A percentile compares a stretch with the other conserved stretches of the same genome.
Evolutionary conservation across 495 filamentous ascomycete genomes (phyloP).

Genomic region (Glonium stellatum): DNA sequence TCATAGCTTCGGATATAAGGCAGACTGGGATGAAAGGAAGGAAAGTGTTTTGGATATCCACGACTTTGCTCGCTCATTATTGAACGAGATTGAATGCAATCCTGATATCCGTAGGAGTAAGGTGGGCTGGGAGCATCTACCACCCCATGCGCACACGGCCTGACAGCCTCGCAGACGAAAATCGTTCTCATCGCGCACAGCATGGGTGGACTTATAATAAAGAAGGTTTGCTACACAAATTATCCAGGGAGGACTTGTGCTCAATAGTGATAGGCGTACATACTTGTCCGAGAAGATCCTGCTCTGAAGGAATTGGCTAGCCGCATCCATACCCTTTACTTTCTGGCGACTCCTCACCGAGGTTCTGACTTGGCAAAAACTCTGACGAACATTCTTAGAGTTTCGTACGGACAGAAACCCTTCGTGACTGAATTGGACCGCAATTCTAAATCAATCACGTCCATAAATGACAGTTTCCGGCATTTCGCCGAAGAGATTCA

Average conservation of each 20-base stretch:
- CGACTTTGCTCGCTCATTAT: slow-evolving; percentile 12
- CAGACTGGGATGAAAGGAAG: slow-evolving; percentile 9
- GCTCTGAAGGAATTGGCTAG: slow-evolving; percentile 27
- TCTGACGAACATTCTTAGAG: slow-evolving; percentile 36
- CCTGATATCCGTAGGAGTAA: not conserved
- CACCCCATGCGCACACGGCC: not conserved
- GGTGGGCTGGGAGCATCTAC: not conserved
- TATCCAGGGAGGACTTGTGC: not conserved
- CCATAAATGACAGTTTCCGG: slow-evolving; percentile 13
- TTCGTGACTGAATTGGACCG: slow-evolving; percentile 8
- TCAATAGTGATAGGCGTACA: slow-evolving; percentile 19
- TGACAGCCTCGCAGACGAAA: not conserved
- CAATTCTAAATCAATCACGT: not conserved
- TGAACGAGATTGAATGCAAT: not conserved
- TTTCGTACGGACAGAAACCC: not conserved
- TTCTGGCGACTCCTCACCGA: slow-evolving; percentile 48
- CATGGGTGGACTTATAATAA: slow-evolving; percentile 41
- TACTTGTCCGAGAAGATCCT: slow-evolving; percentile 26
- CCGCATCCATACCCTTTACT: slow-evolving; percentile 43
- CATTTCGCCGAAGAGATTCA: slow-evolving; percentile 3
- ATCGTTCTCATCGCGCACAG: slow-evolving; percentile 20
- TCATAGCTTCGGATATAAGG: slow-evolving; percentile 37
- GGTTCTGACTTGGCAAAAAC: slow-evolving; percentile 43
- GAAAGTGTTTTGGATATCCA: slow-evolving; percentile 11
- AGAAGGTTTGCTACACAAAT: slow-evolving; percentile 28